A percentile compares a stretch with the other conserved stretches of the same genome.
These are phyloP conservation scores for Microascus cirrosus DNA, from an alignment of 2,329 filamentous ascomycete genomes.

Conservation along the genomic window DNA sequence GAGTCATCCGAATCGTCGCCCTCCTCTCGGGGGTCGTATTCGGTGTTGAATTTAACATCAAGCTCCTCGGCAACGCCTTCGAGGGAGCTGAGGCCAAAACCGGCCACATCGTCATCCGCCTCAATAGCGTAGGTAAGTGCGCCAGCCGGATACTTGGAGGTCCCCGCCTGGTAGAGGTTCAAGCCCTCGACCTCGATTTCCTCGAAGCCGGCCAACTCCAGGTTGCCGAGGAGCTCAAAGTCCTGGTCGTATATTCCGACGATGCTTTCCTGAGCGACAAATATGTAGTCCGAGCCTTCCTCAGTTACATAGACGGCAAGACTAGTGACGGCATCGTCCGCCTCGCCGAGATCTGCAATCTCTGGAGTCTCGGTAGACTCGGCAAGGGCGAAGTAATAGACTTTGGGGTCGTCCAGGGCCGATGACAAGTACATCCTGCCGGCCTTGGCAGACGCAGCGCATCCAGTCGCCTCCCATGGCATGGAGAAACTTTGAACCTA, in stretches of 20 bases:
- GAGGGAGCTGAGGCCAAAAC: constrained; percentile 27
- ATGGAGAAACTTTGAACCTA: constrained; percentile 30
- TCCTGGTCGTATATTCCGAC: constrained; percentile 25
- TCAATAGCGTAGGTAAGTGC: constrained; percentile 28
- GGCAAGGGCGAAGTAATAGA: constrained; percentile 25
- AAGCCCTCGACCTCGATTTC: constrained; percentile 30
- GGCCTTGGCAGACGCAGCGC: constrained; percentile 23
- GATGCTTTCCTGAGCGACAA: constrained; percentile 24
- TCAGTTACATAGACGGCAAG: constrained; percentile 26
- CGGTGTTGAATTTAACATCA: constrained; percentile 21
- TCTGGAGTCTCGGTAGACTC: constrained; percentile 25
- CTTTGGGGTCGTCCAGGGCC: constrained; percentile 20
- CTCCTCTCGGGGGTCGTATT: constrained; percentile 22
- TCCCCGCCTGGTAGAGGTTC: constrained; percentile 25
- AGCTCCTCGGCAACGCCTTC: constrained; percentile 19
- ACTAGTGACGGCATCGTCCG: constrained; percentile 25
- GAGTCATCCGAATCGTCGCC: constrained; percentile 11
- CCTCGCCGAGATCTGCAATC: constrained; percentile 22
- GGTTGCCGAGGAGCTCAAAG: constrained; percentile 22
- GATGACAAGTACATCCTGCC: constrained; percentile 25
- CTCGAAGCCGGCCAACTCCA: constrained; percentile 23
- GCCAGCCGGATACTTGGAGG: constrained; percentile 22
- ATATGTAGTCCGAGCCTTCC: constrained; percentile 22
- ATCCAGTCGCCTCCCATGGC: constrained; percentile 28
- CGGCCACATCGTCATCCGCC: constrained; percentile 20